Conservation (phyloP, 441 rosid genomes). For the Croton laevigatus region DNA sequence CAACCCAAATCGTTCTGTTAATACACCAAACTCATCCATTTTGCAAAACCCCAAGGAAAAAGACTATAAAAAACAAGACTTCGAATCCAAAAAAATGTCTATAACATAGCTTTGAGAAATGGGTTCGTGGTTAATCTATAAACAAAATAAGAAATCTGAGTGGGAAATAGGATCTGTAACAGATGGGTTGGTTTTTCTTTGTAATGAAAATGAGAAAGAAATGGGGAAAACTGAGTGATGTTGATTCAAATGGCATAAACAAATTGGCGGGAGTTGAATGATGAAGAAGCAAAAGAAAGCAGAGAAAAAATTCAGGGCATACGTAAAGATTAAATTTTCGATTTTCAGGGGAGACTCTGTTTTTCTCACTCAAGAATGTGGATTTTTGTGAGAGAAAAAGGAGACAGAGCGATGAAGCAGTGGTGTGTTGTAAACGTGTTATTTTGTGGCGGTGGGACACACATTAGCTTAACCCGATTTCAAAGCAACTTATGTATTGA, state of each 20-base stretch:
- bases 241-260: slow-evolving; percentile 12
- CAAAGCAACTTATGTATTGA: neutral
- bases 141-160: neutral
- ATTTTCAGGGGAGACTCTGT: neutral
- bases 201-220: neutral
- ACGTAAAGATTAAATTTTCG: neutral
- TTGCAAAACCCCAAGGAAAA: neutral
- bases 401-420: neutral
- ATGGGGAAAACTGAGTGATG: neutral
- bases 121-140: neutral
- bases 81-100: neutral
- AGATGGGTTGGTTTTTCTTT: neutral
- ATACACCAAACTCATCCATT: slow-evolving; percentile 84
- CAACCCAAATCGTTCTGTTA: slow-evolving; percentile 80
- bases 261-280: slow-evolving; percentile 28
- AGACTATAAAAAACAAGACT: neutral
- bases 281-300: slow-evolving; percentile 2
- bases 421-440: slow-evolving; percentile 2
- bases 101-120: neutral
- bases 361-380: neutral
- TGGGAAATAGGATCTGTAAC: slow-evolving; percentile 10
- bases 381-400: neutral
- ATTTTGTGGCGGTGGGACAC: slow-evolving; percentile 8
- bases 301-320: slow-evolving; percentile 9
- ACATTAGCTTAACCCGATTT: neutral